Base-by-base conservation (phyloP, 345 rosid genomes). In the Abelmoschus esculentus region DNA sequence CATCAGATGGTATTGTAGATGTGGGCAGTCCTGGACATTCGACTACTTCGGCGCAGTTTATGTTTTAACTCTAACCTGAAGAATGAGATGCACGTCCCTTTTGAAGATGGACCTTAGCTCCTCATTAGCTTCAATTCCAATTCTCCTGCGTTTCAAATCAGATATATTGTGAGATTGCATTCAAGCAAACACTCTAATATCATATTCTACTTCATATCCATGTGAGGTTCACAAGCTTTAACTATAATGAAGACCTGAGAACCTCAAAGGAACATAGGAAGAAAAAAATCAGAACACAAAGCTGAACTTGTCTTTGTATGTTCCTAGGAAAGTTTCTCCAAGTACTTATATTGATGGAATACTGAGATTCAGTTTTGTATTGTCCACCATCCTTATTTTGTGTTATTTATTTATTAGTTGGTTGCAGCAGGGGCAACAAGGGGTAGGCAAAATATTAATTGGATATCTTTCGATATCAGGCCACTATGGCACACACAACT, bases 71-170 rank as follows among this genome's bases (percentile, higher is more conserved):
- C 78, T 83, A 67, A 90, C 98, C 79, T 84, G 84, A 72, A 95
- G 99, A 71, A 90, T 85, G 75, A 95, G 96, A 79, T 91, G 98
- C 70, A 90, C 87, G 72, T 91, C 83, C 73, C 87, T 84, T 79
- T 86, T 86, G 83, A 85, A 87, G 76, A 95, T 77, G 70, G 88
- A 84, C 78, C 93, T 83, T 61, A 95, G 84, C 80, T 91, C 99
- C 80, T 95, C 92, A 57, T 90, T 95, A 17, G 99, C 99, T 83
- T 95, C 98, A 0, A 86, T 75, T 29, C 99, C 99, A 69, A 88
- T 95, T 72, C 90, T 91, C 90, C 96, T 93, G 87, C 31, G 69
- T 46, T 54, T 64, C 57, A 26, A n/a, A 71, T 31, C 10, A 72
- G 9, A 15, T 22, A 14, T 38, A 9, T 6, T 9, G 55, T 50